A percentile compares a stretch with the other conserved stretches of the same genome.
These are phyloP conservation scores for Glycine tomentella DNA, from an alignment of 306 rosid species.

Conservation along the genomic window DNA sequence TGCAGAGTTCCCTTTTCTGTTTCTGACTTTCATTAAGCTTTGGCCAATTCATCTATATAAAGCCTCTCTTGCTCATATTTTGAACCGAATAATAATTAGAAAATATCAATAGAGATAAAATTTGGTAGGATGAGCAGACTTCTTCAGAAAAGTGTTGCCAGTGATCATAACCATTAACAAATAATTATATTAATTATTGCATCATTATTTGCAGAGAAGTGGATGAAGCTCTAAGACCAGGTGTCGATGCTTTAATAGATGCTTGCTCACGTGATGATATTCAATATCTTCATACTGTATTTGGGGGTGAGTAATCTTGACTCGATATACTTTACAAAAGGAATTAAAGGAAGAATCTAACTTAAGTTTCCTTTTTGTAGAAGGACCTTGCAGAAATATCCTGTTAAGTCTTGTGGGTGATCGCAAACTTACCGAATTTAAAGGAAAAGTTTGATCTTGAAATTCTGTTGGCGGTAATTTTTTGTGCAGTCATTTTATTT, in stretches of 20 bases:
- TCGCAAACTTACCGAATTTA: slow-evolving; percentile 74
- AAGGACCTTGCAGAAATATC: slow-evolving; percentile 97
- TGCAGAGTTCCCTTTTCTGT: slow-evolving; percentile 34
- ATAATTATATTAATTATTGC: too few relatives aligned
- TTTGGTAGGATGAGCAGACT: slow-evolving; percentile 19
- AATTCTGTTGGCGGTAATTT: slow-evolving; percentile 35
- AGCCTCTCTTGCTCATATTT: slow-evolving; percentile 20
- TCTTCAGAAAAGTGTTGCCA: slow-evolving; percentile 12
- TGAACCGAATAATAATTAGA: slow-evolving; percentile 16
- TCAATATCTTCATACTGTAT: slow-evolving; percentile 90
- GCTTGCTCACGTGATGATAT: slow-evolving; percentile 83
- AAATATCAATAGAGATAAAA: slow-evolving; percentile 28
- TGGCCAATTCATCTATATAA: slow-evolving; percentile 1
- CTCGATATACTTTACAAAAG: slow-evolving; percentile 22
- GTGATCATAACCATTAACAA: too few relatives aligned
- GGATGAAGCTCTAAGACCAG: slow-evolving; percentile 86
- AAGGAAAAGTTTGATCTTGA: slow-evolving; percentile 73
- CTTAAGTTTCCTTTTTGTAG: slow-evolving; percentile 55
- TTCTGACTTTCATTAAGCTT: slow-evolving; percentile 21
- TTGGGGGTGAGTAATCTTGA: slow-evolving; percentile 73
- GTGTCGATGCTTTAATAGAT: slow-evolving; percentile 53
- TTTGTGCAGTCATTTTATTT: slow-evolving; percentile 33
- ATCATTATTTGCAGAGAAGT: slow-evolving; percentile 69
- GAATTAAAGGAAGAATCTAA: slow-evolving; percentile 26
- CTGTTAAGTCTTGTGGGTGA: slow-evolving; percentile 73